Evolutionary conservation across 2,329 filamentous ascomycete genomes (phyloP), one percentile per base, ranked within the genome.

Genomic region (Chrysoporthe puriensis): DNA sequence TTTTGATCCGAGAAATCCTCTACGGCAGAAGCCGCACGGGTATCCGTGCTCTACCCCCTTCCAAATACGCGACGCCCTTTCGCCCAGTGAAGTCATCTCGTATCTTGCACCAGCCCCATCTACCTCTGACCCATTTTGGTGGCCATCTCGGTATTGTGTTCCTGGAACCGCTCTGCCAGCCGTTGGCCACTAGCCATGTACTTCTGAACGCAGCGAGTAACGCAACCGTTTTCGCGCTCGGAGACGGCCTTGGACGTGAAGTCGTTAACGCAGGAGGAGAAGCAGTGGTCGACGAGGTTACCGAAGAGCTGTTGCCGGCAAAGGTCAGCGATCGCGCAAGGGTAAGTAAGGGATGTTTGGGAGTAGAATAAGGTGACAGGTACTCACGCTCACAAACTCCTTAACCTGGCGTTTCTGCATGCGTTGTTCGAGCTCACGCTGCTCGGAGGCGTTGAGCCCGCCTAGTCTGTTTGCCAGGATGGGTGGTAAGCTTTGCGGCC

Each of bases 351-450:
- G 7, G 26, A 16, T 9, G 60, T 11, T 8, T 9, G 26, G 4
- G 11, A 32, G 26, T 32, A 21, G 50, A 13, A 18, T 26, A 52
- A 48, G 48, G 26, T 32, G 16, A 52, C 2, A 69, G 66, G 48
- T 66, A 85, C 93, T 74, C 86, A 98, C 96, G 76, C 89, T 92
- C 91, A 98, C 97, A 79, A 99, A 98, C 79, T 98, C 95, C 84
- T 97, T 97, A 86, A 99, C 93, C 83, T 99, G 96, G 83, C 96
- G 96, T 83, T 92, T 92, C 85, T 98, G 94, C 88, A 99, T 94
- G 81, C 96, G 93, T 83, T 88, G 83, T 82, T 97, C 91, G 78
- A 99, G 91, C 86, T 96, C 93, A 83, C 93, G 92, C 85, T 96
- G 92, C 86, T 98, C 95, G 75, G 88, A 80, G 75, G 86, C 79